A percentile compares a stretch with the other conserved stretches of the same genome.
phyloP scores from a whole-genome alignment of 768 basidiomycete species.

The Boletus subparvulus region DNA sequence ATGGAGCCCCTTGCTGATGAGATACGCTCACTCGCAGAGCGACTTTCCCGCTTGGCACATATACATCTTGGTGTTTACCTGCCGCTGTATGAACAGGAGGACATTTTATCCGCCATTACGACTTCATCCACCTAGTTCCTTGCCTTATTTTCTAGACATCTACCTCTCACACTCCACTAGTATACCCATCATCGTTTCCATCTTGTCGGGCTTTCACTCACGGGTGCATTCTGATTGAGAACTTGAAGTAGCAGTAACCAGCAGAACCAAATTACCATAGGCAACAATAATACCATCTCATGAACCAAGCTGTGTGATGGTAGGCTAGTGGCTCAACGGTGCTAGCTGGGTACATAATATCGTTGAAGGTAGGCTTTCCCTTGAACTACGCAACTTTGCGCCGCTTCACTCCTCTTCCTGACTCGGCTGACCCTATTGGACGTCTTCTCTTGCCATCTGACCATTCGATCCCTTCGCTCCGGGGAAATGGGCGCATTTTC shows the following conservation, averaged over 20 bases:
- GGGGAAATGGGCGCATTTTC: conserved; percentile 68
- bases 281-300: conserved; percentile 26
- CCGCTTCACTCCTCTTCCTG: conserved; percentile 19
- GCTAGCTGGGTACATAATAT: background rate
- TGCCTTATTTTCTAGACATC: conserved; percentile 24
- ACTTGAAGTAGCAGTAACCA: conserved; percentile 28
- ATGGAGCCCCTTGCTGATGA: conserved; percentile 74
- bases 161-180: conserved; percentile 13
- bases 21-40: conserved; percentile 61
- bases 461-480: conserved; percentile 15
- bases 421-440: conserved; percentile 10
- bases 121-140: conserved; percentile 16
- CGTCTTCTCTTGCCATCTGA: conserved; percentile 17
- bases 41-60: conserved; percentile 67
- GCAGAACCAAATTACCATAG: conserved; percentile 29
- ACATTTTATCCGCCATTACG: conserved; percentile 30
- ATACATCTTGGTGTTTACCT: conserved; percentile 78
- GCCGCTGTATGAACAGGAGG: conserved; percentile 71
- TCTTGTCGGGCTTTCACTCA: conserved; percentile 27
- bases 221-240: conserved; percentile 26
- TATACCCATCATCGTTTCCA: conserved; percentile 33
- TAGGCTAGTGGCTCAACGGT: background rate
- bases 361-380: background rate
- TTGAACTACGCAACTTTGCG: conserved; percentile 18
- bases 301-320: background rate